phyloP scores from a whole-genome alignment of 495 filamentous ascomycete species.

The Cetradonia linearis region DNA sequence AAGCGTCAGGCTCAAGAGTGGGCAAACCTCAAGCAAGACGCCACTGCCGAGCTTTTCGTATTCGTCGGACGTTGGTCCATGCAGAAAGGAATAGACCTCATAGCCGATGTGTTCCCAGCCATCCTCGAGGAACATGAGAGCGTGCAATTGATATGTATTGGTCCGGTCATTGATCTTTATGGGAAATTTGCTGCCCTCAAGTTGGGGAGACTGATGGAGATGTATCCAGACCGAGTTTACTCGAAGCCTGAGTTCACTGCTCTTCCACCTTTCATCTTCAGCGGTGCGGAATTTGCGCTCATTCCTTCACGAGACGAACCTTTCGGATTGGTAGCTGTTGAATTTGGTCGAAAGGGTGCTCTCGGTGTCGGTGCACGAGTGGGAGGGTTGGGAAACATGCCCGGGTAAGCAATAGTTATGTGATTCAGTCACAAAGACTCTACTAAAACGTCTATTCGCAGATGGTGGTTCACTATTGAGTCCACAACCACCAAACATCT shows the following conservation, averaged over 20 bases:
- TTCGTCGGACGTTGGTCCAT: conserved; percentile 73
- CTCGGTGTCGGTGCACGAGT: conserved; percentile 60
- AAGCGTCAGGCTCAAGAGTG: conserved; percentile 66
- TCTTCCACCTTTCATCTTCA: conserved; percentile 66
- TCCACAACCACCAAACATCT: conserved; percentile 60
- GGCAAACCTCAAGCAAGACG: conserved; percentile 56
- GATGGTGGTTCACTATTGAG: conserved; percentile 60
- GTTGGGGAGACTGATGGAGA: conserved; percentile 58
- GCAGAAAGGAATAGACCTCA: conserved; percentile 71
- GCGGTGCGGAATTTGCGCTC: conserved; percentile 67
- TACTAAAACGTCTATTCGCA: conserved; percentile 34
- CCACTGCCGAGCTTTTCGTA: conserved; percentile 62
- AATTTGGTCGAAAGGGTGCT: conserved; percentile 70
- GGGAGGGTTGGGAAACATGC: conserved; percentile 67
- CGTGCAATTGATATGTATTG: conserved; percentile 60
- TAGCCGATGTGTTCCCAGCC: conserved; percentile 65
- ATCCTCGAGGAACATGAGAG: conserved; percentile 58
- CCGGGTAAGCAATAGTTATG: conserved; percentile 40
- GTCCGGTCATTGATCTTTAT: conserved; percentile 69
- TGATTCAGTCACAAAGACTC: conserved; percentile 23
- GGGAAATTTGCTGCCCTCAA: conserved; percentile 70
- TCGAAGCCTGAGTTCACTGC: conserved; percentile 70
- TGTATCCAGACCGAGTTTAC: conserved; percentile 67
- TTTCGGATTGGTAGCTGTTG: conserved; percentile 72
- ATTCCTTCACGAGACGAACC: conserved; percentile 74